Conservation (phyloP, 2,329 filamentous ascomycete genomes). For the Ceratocystis harringtonii region DNA sequence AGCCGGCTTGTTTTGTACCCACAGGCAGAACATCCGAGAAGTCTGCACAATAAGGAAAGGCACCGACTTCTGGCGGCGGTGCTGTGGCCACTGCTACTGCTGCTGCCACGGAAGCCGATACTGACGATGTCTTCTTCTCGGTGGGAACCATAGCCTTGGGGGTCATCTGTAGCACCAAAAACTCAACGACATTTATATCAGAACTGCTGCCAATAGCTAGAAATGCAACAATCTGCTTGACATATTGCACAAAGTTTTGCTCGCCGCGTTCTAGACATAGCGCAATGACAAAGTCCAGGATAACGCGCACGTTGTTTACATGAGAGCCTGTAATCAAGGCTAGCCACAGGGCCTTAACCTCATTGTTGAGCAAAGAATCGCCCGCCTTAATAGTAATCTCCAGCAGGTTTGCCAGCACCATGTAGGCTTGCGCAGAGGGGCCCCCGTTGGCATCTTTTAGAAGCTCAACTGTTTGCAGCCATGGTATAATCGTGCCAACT, state of each 20-base stretch:
- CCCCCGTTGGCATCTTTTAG: conserved; percentile 84
- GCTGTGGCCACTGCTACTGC: conserved; percentile 37
- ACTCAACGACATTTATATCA: conserved; percentile 85
- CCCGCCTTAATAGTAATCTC: conserved; percentile 81
- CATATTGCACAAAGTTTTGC: conserved; percentile 95
- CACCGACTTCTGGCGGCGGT: conserved; percentile 55
- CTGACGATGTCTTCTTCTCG: conserved; percentile 44
- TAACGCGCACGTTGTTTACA: conserved; percentile 82
- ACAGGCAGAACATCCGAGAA: conserved; percentile 63
- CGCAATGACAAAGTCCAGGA: conserved; percentile 91
- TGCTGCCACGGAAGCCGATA: not conserved
- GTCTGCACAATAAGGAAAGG: conserved; percentile 81
- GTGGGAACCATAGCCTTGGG: conserved; percentile 95
- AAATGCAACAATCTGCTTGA: conserved; percentile 96
- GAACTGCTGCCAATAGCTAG: conserved; percentile 37
- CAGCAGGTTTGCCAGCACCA: conserved; percentile 83
- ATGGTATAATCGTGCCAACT: conserved; percentile 84
- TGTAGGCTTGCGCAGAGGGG: conserved; percentile 82
- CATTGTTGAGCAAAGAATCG: conserved; percentile 54
- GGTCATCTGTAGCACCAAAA: conserved; percentile 75
- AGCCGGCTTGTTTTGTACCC: conserved; percentile 80
- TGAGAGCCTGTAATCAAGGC: conserved; percentile 86
- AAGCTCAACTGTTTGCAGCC: conserved; percentile 88
- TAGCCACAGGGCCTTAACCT: conserved; percentile 95
- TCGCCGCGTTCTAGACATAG: conserved; percentile 86